Percentiles rank a stretch among this genome's conserved stretches.
phyloP scores from a whole-genome alignment of 257 asterid species.

The Solanum neorickii region DNA sequence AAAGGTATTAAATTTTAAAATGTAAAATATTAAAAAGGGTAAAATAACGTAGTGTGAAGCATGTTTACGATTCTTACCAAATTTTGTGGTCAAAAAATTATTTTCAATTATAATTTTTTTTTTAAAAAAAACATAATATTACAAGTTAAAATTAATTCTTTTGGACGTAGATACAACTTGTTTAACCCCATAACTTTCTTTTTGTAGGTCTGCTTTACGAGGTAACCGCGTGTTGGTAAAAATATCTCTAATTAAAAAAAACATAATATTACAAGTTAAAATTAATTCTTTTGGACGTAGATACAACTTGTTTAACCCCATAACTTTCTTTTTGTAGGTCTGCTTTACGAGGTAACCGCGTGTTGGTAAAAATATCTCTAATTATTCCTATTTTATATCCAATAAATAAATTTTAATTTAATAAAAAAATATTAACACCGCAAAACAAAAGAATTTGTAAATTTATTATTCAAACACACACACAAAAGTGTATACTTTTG shows the following conservation, averaged over 20 bases:
- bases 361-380: not conserved
- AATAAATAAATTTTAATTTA: not conserved
- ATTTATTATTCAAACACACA: not conserved
- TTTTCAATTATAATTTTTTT: no score
- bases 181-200: not conserved
- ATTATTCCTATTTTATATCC: not conserved
- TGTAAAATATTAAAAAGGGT: no score
- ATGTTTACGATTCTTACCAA: no score
- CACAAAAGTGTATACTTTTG: not conserved
- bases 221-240: not conserved
- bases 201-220: not conserved
- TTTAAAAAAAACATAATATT: no score
- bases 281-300: not conserved
- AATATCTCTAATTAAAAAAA: not conserved
- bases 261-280: not conserved
- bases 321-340: not conserved
- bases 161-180: not conserved
- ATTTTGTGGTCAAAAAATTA: fast-evolving
- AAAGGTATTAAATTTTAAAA: no score
- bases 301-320: not conserved
- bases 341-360: not conserved
- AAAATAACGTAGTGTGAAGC: no score
- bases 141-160: not conserved
- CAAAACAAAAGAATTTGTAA: not conserved
- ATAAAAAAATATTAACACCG: not conserved